A percentile compares a stretch with the other conserved stretches of the same genome.
Evolutionary conservation across 495 filamentous ascomycete genomes (phyloP).

Genomic region (Trichocladium uniseriatum): DNA sequence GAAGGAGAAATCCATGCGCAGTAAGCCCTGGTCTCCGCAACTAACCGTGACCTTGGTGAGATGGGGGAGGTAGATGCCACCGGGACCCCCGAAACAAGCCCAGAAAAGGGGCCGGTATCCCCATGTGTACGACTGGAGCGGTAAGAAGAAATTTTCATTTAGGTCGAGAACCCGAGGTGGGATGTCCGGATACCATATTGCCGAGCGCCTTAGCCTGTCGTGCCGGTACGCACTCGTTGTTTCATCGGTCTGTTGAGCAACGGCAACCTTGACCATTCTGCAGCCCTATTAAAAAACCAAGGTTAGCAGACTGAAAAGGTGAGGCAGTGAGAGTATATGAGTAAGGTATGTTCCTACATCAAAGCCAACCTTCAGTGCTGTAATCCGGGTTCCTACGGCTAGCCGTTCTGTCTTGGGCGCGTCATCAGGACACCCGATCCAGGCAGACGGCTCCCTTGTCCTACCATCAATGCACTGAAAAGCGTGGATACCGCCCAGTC

Average conservation of each 20-base stretch:
- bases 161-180: neutral
- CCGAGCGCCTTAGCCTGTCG: neutral
- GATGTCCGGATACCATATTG: neutral
- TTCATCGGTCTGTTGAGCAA: neutral
- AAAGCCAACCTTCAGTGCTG: neutral
- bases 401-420: neutral
- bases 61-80: neutral
- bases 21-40: neutral
- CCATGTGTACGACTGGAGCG: neutral
- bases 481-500: neutral
- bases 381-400: neutral
- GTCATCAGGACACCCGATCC: neutral
- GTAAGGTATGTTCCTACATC: too few species aligned
- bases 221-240: neutral
- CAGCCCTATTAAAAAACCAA: too few species aligned
- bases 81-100: neutral
- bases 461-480: neutral
- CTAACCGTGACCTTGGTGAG: neutral
- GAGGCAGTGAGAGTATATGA: too few species aligned
- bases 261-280: too few species aligned
- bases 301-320: too few species aligned
- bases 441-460: neutral
- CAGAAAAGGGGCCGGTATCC: neutral
- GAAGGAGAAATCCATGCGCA: neutral
- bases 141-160: neutral